phyloP scores from a whole-genome alignment of 2,329 filamentous ascomycete species.

The Zalaria sp. region DNA sequence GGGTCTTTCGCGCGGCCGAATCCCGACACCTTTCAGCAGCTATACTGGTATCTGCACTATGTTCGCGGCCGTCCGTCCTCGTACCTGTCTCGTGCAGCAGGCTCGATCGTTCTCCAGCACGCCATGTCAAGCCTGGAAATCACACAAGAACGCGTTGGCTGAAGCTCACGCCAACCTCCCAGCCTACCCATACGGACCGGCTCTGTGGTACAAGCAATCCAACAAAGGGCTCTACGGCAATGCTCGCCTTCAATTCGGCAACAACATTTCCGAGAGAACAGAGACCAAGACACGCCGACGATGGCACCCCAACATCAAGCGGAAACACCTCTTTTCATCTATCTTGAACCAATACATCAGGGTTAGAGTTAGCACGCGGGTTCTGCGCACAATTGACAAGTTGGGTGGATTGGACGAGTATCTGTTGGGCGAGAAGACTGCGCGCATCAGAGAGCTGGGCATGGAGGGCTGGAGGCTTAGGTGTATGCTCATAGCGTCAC shows the following conservation, averaged over 20 bases:
- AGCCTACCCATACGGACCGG: conserved; percentile 57
- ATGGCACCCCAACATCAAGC: conserved; percentile 62
- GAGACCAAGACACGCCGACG: conserved; percentile 56
- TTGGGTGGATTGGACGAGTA: conserved; percentile 86
- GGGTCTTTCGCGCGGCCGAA: no score
- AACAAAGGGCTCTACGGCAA: conserved; percentile 44
- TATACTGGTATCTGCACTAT: neutral
- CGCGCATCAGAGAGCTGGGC: conserved; percentile 72
- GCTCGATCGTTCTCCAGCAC: conserved; percentile 17
- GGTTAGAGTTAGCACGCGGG: conserved; percentile 54
- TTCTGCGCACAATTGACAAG: conserved; percentile 56
- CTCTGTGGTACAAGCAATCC: conserved; percentile 63
- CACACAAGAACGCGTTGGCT: conserved; percentile 8
- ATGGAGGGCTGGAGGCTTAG: conserved; percentile 80
- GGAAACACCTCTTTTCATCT: conserved; percentile 52
- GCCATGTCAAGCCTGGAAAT: conserved; percentile 6
- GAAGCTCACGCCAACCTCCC: conserved; percentile 17
- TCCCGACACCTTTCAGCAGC: no score
- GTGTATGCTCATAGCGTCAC: conserved; percentile 78
- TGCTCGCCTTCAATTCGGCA: conserved; percentile 62
- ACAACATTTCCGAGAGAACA: conserved; percentile 56
- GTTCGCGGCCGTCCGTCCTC: neutral
- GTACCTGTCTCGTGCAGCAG: neutral
- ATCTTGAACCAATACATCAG: conserved; percentile 49
- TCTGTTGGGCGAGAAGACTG: conserved; percentile 64